Evolutionary conservation across 345 rosid genomes (phyloP).

Genomic region (Linum usitatissimum): DNA sequence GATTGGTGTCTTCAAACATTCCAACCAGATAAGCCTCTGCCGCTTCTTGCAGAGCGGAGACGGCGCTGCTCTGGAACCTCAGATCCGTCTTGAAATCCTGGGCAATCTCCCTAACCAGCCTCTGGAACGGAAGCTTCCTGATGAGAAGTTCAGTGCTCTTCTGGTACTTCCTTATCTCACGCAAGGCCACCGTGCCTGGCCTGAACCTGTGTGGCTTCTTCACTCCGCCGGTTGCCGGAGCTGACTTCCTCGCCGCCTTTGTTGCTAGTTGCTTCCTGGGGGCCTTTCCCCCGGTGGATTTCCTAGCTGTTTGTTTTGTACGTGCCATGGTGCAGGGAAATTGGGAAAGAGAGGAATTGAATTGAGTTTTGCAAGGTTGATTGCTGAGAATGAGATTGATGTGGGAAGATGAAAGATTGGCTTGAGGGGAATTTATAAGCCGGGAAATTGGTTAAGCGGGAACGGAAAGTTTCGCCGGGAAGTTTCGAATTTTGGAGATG

Average conservation of each 20-base stretch:
- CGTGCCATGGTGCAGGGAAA: slow-evolving; percentile 10
- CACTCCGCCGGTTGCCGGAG: slow-evolving; percentile 19
- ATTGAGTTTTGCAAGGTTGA: too few relatives aligned
- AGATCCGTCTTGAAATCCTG: slow-evolving; percentile 16
- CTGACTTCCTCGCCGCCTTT: slow-evolving; percentile 17
- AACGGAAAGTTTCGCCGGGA: slow-evolving; percentile 4
- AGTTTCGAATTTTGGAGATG: slow-evolving; percentile 8
- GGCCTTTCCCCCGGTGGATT: slow-evolving; percentile 19
- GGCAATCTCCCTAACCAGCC: slow-evolving; percentile 16
- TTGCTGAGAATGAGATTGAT: too few relatives aligned
- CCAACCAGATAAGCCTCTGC: slow-evolving; percentile 18
- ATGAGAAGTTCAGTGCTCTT: slow-evolving; percentile 18
- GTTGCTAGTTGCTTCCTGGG: slow-evolving; percentile 21
- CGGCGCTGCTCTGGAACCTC: slow-evolving; percentile 16
- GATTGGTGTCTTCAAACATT: slow-evolving; percentile 16
- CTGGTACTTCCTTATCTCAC: slow-evolving; percentile 17
- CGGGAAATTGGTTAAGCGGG: slow-evolving; percentile 4
- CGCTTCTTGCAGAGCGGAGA: slow-evolving; percentile 17
- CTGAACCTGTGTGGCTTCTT: slow-evolving; percentile 17
- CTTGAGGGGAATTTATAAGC: neutral
- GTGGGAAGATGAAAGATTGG: neutral
- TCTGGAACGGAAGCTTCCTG: slow-evolving; percentile 17
- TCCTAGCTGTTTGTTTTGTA: slow-evolving; percentile 16
- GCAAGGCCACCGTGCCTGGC: slow-evolving; percentile 14
- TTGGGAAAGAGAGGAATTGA: neutral